Conservation (phyloP, 164 flowering plant species). For the Taxillus chinensis region DNA sequence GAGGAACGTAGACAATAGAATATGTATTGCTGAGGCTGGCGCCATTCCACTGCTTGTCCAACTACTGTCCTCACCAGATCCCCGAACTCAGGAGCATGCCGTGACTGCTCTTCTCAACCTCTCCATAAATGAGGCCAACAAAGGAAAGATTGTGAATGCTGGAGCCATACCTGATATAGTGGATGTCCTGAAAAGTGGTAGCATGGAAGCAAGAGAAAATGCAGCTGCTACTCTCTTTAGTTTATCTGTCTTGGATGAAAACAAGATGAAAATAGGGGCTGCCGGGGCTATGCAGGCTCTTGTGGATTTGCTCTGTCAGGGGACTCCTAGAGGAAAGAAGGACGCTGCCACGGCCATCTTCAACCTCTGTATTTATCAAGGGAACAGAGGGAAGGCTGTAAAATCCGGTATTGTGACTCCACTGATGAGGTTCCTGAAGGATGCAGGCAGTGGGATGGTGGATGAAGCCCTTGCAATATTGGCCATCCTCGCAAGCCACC, state of each 20-base stretch:
- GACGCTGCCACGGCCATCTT: constrained; percentile 98
- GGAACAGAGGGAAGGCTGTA: constrained; percentile 84
- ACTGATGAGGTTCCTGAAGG: constrained; percentile 56
- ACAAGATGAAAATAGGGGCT: constrained; percentile 80
- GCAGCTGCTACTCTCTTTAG: constrained; percentile 98
- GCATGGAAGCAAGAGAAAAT: constrained; percentile 88
- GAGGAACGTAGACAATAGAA: constrained; percentile 72
- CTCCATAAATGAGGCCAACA: constrained; percentile 80
- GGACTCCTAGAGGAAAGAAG: constrained; percentile 93
- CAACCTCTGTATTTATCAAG: constrained; percentile 79
- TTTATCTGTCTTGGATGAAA: constrained; percentile 78
- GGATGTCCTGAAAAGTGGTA: constrained; percentile 71
- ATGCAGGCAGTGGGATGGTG: constrained; percentile 86
- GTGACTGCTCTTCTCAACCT: constrained; percentile 93
- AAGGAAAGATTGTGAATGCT: constrained; percentile 62
- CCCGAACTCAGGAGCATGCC: constrained; percentile 82
- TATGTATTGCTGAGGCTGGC: constrained; percentile 79
- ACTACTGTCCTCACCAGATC: constrained; percentile 57
- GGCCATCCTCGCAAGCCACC: constrained; percentile 75
- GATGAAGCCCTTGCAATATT: constrained; percentile 90
- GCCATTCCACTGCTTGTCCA: constrained; percentile 75
- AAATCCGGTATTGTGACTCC: constrained; percentile 75
- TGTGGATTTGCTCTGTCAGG: constrained; percentile 59
- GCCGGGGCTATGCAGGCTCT: constrained; percentile 86
- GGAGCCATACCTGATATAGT: constrained; percentile 88